Evolutionary conservation across 2,329 filamentous ascomycete genomes (phyloP).

Genomic region (Colletotrichum siamense): DNA sequence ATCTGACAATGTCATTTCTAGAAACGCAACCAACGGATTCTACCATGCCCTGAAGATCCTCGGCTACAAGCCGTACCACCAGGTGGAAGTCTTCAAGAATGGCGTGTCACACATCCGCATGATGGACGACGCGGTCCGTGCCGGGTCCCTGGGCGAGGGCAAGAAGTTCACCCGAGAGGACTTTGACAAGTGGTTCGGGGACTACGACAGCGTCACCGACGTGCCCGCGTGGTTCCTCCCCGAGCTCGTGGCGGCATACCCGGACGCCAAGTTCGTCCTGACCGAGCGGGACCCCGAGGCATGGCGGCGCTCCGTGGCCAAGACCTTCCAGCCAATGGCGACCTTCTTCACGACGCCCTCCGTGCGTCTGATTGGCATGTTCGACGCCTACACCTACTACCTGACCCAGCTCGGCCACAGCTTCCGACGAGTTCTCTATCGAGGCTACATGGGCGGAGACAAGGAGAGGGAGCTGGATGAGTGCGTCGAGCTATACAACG

Average conservation of each 20-base stretch:
- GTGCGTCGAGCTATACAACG: slow-evolving; percentile 2
- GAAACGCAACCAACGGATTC: slow-evolving; percentile 39
- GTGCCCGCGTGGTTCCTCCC: slow-evolving; percentile 31
- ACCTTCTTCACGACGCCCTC: neutral
- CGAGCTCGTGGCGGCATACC: slow-evolving; percentile 34
- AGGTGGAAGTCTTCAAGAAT: slow-evolving; percentile 32
- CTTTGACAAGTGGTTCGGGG: slow-evolving; percentile 44
- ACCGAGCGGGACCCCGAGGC: slow-evolving; percentile 36
- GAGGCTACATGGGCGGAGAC: neutral
- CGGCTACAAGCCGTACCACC: slow-evolving; percentile 41
- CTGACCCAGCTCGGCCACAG: neutral
- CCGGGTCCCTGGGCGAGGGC: slow-evolving; percentile 30
- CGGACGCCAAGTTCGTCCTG: slow-evolving; percentile 40
- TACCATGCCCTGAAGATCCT: slow-evolving; percentile 38
- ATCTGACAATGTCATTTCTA: slow-evolving; percentile 11
- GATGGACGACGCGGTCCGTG: slow-evolving; percentile 33
- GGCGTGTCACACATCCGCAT: slow-evolving; percentile 29
- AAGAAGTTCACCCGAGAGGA: slow-evolving; percentile 37
- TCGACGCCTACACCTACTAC: slow-evolving; percentile 2
- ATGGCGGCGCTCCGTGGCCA: slow-evolving; percentile 34
- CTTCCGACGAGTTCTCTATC: neutral
- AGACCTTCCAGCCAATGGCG: slow-evolving; percentile 25
- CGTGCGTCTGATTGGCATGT: neutral
- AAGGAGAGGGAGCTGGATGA: neutral
- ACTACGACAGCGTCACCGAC: slow-evolving; percentile 33